phyloP scores from a whole-genome alignment of 495 filamentous ascomycete genomes.

The Gamarada debralockiae region DNA sequence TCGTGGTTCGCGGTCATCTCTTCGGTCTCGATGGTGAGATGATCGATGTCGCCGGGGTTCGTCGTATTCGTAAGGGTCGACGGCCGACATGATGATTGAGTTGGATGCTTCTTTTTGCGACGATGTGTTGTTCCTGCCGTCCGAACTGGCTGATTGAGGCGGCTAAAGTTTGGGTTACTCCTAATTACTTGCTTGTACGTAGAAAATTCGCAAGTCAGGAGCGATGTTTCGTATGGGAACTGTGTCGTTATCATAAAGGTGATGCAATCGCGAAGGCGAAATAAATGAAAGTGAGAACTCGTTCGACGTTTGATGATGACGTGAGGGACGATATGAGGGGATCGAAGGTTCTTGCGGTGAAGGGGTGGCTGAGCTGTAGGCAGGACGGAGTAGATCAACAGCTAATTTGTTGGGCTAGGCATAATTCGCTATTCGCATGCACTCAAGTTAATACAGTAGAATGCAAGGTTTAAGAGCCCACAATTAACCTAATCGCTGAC shows the following conservation, averaged over 20 bases:
- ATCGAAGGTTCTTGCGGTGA: background rate
- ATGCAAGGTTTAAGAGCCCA: no score
- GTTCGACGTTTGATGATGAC: constrained; percentile 1
- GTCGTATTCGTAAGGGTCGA: constrained; percentile 16
- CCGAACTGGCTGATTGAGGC: background rate
- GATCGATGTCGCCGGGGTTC: constrained; percentile 19
- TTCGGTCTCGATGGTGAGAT: constrained; percentile 28
- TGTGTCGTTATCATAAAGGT: background rate
- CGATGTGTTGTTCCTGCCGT: background rate
- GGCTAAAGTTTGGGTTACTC: background rate
- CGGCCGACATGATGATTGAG: background rate
- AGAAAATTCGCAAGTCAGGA: no score
- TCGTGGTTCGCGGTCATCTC: constrained; percentile 35
- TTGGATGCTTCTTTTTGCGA: background rate
- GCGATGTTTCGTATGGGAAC: background rate
- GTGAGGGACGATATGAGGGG: background rate
- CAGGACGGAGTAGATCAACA: background rate
- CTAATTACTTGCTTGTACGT: background rate
- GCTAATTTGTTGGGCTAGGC: no score
- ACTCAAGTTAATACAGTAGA: no score
- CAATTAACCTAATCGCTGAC: no score
- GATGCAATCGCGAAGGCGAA: background rate
- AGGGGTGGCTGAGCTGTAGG: background rate
- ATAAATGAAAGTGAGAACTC: background rate
- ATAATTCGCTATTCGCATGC: no score